A percentile compares a stretch with the other conserved stretches of the same genome.
Evolutionary conservation across 495 filamentous ascomycete genomes (phyloP).

Genomic region (Penicillium coprophilum): DNA sequence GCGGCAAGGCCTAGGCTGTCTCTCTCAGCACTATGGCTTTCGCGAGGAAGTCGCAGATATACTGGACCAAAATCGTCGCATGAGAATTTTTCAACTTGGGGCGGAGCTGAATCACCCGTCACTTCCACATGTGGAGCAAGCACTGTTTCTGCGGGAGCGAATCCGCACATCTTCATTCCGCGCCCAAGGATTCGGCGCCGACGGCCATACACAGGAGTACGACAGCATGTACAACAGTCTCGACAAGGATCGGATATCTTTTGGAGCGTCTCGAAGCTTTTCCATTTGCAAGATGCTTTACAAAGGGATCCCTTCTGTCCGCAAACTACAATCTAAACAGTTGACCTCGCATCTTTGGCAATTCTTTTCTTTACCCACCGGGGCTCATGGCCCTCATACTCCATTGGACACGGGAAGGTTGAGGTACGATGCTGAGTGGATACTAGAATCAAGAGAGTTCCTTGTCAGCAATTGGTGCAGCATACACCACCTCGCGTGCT

Average conservation of each 20-base stretch:
- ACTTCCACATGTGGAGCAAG: neutral
- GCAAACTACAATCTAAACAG: conserved; percentile 11
- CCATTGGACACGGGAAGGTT: conserved; percentile 14
- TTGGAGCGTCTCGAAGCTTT: conserved; percentile 2
- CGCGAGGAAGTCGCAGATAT: conserved; percentile 4
- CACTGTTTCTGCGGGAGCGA: neutral
- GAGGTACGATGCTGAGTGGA: conserved; percentile 20
- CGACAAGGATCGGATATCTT: too few species aligned
- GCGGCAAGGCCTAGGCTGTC: neutral
- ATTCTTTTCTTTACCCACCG: neutral
- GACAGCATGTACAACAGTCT: too few species aligned
- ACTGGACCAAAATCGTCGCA: neutral
- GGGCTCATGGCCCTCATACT: conserved; percentile 10
- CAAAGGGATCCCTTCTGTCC: neutral
- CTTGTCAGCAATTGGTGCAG: conserved; percentile 33
- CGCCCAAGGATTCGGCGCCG: conserved; percentile 53
- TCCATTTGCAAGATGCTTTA: conserved; percentile 16
- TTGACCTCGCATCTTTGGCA: conserved; percentile 4
- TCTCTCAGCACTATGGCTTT: conserved; percentile 14
- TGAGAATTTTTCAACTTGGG: neutral
- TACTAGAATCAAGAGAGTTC: conserved; percentile 15
- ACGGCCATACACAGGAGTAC: conserved; percentile 20
- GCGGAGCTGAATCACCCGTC: neutral
- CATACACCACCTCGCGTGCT: conserved; percentile 35
- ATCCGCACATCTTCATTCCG: conserved; percentile 51